Base-by-base conservation (phyloP, 345 rosid species). In the Adansonia digitata region DNA sequence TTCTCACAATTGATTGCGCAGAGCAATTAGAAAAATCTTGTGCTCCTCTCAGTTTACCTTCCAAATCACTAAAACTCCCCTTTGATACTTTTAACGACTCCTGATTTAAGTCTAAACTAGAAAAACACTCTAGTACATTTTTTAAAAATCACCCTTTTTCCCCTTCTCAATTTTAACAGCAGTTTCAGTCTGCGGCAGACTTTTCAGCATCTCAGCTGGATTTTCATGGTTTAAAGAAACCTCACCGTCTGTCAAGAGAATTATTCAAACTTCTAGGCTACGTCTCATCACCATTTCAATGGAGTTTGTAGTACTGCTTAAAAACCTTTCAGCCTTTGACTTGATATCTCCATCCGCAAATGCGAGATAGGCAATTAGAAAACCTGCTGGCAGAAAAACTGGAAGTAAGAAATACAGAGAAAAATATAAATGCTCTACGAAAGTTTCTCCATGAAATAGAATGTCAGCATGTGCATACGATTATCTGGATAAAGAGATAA, bases 281-380 rank as follows among this genome's bases (percentile, higher is more conserved):
- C 87, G 84, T 76, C 90, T 86, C 80, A 92, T 73, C 45, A 95
- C 94, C 77, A 82, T 87, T 84, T 95, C 99, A 53, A 95, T 87
- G 10, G 99, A 90, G 79, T 95, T 93, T 73, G 97, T 95, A 71
- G 93, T 91, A 57, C 99, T 95, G 85, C 96, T 95, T 79, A 91
- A 71, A 83, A 93, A 93, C 82, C 98, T 88, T 80, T 91, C 99
- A 71, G 89, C 96, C 82, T 96, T 91, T 66, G 83, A 74, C 83
- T 95, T 95, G 73, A 93, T 82, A 74, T 86, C 88, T 29, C 77
- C 81, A 66, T 91, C 88, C 18, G 74, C 88, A 80, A 95, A 92
- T 27, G 92, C 94, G 49, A 95, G 75, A 78, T 90, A 93, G 26
- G 88, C 94, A 76, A 89, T 88, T 67, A 93, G 79, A 82, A 85